Evolutionary conservation across 495 filamentous ascomycete species (phyloP), one percentile per base, ranked within the genome.

Genomic region (Talaromyces stipitatus): DNA sequence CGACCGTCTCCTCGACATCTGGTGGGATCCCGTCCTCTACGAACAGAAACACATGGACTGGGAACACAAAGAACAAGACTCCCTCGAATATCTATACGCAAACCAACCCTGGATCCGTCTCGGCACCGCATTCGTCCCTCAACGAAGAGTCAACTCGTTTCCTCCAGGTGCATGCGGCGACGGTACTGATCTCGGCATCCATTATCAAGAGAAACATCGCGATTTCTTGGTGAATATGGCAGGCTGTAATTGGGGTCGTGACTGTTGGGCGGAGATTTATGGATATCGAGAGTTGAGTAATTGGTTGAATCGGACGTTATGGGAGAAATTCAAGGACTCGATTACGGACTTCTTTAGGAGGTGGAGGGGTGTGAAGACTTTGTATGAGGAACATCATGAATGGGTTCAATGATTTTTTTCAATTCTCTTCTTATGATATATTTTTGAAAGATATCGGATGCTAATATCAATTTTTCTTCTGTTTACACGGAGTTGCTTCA

Each of bases 141-240:
- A 97, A 65, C 86, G 94, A 57, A 88, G 82, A 69, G 88, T 97
- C 76, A 99, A 97, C 77, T 87, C 88, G 23, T 99, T 96, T 70
- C 95, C 94, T 1, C 80, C 81, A 2, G 92, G 91, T 1, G 94
- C 95, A 2, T 99, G 94, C 70, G 83, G 85, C 11, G 89, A 92
- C 23, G 80, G 76, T 12, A 81, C 85, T 50, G 86, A 96, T 64
- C 77, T 81, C 0, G 74, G 79, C 3, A 84, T 96, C 30, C 95
- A 97, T 69, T 99, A 97, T 68, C 78, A 87, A 41, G 80, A 95
- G 69, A 75, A 82, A 29, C 91, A 91, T 46, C 80, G 89, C 16
- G 94, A 99, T 69, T 95, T 99, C 63, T 62, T 97, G n/a, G 92
- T 99, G 60, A 99, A 97, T 67, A 97, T 97, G 92, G 94, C 94